These are phyloP conservation scores for Leptoxyphium fumago DNA, from an alignment of 2,329 filamentous ascomycete species.

Conservation along the genomic window DNA sequence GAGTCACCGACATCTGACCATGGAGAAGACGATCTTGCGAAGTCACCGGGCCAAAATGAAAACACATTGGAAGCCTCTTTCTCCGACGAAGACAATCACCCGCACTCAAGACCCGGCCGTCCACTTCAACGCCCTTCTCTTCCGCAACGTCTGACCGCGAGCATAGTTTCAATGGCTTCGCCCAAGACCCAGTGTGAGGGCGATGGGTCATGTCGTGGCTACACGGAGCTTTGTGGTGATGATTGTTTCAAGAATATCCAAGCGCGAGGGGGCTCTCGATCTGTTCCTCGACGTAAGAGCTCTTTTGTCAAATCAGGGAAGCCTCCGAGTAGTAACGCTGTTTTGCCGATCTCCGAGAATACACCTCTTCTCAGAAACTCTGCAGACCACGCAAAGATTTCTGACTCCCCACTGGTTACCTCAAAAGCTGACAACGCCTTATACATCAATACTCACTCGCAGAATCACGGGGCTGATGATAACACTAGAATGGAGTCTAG, in stretches of 20 bases:
- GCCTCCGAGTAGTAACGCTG: too few relatives aligned
- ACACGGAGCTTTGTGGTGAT: constrained; percentile 45
- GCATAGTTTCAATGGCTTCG: constrained; percentile 35
- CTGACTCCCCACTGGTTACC: too few relatives aligned
- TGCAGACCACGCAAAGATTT: too few relatives aligned
- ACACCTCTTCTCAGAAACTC: background rate
- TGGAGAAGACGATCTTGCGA: constrained; percentile 3
- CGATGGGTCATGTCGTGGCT: constrained; percentile 45
- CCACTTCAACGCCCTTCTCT: constrained; percentile 23
- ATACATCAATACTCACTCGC: background rate
- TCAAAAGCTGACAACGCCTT: background rate
- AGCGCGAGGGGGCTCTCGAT: constrained; percentile 19
- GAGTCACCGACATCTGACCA: constrained; percentile 9
- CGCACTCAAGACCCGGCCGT: constrained; percentile 6
- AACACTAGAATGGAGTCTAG: background rate
- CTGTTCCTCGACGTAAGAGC: background rate
- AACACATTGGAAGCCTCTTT: too few relatives aligned
- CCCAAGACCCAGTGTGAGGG: constrained; percentile 40
- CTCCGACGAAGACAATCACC: too few relatives aligned
- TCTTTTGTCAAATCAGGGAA: background rate
- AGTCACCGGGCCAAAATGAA: too few relatives aligned
- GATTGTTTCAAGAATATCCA: constrained; percentile 43
- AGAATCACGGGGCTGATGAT: background rate
- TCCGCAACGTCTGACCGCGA: constrained; percentile 25
- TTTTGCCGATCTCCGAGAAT: background rate